phyloP scores from a whole-genome alignment of 1,284 basidiomycete species.

The Singerocomus inundabilis region DNA sequence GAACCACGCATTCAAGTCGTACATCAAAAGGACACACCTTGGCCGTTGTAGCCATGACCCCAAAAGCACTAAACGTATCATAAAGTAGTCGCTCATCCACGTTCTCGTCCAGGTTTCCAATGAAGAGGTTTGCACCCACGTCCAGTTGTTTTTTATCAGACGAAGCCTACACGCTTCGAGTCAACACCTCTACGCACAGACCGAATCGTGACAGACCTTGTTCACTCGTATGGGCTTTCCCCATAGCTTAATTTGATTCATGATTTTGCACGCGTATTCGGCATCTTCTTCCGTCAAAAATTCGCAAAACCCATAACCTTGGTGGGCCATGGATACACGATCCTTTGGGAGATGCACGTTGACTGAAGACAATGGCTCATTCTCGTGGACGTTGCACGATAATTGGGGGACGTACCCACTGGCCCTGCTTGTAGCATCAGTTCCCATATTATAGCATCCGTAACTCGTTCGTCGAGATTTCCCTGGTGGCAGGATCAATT shows the following conservation, averaged over 20 bases:
- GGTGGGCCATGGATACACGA: conserved; percentile 95
- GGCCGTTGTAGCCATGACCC: conserved; percentile 89
- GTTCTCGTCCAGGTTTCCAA: conserved; percentile 91
- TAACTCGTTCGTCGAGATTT: conserved; percentile 93
- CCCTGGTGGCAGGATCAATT: conserved; percentile 53
- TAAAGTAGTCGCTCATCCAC: conserved; percentile 92
- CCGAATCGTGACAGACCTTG: conserved; percentile 11
- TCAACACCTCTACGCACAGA: neutral
- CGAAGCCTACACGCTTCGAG: conserved; percentile 27
- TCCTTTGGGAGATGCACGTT: conserved; percentile 99
- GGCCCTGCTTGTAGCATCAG: conserved; percentile 98
- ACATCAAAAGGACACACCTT: conserved; percentile 62
- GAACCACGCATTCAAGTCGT: neutral
- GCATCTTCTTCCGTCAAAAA: conserved; percentile 97
- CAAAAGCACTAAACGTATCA: conserved; percentile 95
- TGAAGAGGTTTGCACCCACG: conserved; percentile 96
- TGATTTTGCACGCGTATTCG: conserved; percentile 99
- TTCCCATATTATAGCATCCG: conserved; percentile 96
- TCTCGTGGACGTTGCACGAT: neutral
- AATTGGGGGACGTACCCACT: conserved; percentile 64
- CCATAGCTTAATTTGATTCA: conserved; percentile 99
- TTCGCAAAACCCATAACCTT: conserved; percentile 99
- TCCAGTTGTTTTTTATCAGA: conserved; percentile 88
- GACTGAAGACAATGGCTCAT: conserved; percentile 48
- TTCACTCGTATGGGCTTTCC: conserved; percentile 94